Conservation (phyloP, 768 basidiomycete genomes). For the Boletus tomentosulus region DNA sequence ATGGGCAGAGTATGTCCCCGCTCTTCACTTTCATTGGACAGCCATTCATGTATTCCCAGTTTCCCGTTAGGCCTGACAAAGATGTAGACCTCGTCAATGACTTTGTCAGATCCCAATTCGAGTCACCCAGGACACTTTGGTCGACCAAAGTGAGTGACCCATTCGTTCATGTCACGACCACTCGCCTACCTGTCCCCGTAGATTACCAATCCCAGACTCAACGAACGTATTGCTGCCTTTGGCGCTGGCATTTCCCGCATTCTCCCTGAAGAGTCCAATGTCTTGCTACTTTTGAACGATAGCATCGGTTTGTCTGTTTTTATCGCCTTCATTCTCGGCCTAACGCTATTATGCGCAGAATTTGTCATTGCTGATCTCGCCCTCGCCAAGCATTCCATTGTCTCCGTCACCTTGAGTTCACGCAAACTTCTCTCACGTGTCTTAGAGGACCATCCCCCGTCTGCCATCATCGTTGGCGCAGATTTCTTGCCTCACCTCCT, state of each 20-base stretch:
- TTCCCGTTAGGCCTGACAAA: slow-evolving; percentile 67
- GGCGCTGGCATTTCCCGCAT: slow-evolving; percentile 67
- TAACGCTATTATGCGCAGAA: slow-evolving; percentile 39
- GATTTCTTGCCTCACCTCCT: slow-evolving; percentile 64
- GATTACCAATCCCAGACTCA: slow-evolving; percentile 72
- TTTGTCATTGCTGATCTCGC: slow-evolving; percentile 80
- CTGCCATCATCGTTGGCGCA: slow-evolving; percentile 70
- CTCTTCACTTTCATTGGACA: slow-evolving; percentile 22
- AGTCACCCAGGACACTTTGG: slow-evolving; percentile 73
- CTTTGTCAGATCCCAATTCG: slow-evolving; percentile 61
- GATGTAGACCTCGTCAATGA: slow-evolving; percentile 66
- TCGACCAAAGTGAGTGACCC: slow-evolving; percentile 55
- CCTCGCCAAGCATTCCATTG: slow-evolving; percentile 63
- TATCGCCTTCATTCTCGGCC: not conserved
- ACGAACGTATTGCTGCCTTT: slow-evolving; percentile 66
- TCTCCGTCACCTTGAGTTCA: slow-evolving; percentile 62
- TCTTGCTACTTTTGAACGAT: slow-evolving; percentile 77
- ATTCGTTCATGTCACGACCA: not conserved
- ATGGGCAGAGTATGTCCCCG: slow-evolving; percentile 63
- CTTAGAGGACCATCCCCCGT: slow-evolving; percentile 60
- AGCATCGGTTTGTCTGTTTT: slow-evolving; percentile 51
- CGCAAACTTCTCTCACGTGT: slow-evolving; percentile 59
- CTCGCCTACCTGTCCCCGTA: slow-evolving; percentile 23
- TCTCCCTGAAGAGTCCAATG: slow-evolving; percentile 57
- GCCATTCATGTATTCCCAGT: slow-evolving; percentile 40